Conservation (phyloP, 352 stramenopile genomes). For the Globisporangium megalacanthum region DNA sequence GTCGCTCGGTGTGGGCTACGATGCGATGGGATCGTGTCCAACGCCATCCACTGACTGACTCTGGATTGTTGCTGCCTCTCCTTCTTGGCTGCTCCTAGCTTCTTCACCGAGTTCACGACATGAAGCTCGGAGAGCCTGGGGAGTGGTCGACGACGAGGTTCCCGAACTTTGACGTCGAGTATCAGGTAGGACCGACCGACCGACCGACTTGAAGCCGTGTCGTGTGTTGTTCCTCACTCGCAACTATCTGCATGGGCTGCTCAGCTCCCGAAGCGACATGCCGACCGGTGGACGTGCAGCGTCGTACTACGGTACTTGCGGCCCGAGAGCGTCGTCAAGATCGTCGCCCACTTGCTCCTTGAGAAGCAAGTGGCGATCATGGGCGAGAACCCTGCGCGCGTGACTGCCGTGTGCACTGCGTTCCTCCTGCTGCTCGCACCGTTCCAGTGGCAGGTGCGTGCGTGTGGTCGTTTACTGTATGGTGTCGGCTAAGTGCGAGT, state of each 20-base stretch:
- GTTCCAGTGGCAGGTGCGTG: constrained; percentile 72
- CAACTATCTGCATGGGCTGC: background rate
- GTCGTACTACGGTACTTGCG: constrained; percentile 60
- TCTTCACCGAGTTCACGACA: constrained; percentile 47
- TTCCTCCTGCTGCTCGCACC: constrained; percentile 62
- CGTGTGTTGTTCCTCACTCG: background rate
- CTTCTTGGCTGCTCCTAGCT: constrained; percentile 34
- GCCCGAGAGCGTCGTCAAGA: constrained; percentile 58
- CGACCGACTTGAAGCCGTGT: background rate
- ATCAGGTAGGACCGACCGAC: constrained; percentile 33
- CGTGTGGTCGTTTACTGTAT: background rate
- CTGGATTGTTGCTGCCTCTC: background rate
- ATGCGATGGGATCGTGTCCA: background rate
- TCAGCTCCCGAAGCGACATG: constrained; percentile 57
- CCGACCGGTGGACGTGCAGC: constrained; percentile 66
- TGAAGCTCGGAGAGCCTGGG: constrained; percentile 65
- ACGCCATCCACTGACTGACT: background rate
- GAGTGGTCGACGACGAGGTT: constrained; percentile 57
- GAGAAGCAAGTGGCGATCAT: constrained; percentile 83
- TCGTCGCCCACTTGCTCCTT: constrained; percentile 61
- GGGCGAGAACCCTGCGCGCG: constrained; percentile 54
- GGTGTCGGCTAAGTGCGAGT: background rate
- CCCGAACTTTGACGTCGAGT: constrained; percentile 58
- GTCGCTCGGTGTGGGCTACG: background rate
- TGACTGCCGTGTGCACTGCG: constrained; percentile 65